Evolutionary conservation across 257 asterid species (phyloP), one percentile per base, ranked within the genome.

Genomic region (Salvia miltiorrhiza): DNA sequence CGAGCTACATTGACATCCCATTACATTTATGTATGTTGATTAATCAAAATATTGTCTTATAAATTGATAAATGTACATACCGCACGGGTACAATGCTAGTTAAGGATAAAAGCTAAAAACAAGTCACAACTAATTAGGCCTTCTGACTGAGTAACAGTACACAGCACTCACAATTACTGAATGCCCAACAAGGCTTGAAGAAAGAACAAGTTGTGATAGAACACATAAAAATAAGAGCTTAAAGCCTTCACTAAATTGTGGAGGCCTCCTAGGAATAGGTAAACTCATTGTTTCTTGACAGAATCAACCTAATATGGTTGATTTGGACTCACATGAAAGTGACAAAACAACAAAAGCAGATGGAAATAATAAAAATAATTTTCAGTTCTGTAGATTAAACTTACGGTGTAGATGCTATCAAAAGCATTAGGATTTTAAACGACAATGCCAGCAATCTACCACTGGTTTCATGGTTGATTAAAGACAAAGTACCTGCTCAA

Each of bases 351-450:
- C 40, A 66, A 40, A 57, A 67, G 21, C 17, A 67, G 40, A 77
- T 39, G 63, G 58, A 67, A 48, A 40, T 64, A 45, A 26, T 0
- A 9, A 57, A 33, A 49, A 10, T 28, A 6, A 45, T 17, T 10
- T 13, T 10, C 62, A 77, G 30, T 49, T 73, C 66, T 23, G 40
- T n/a, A 66, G 75, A 48, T 24, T 33, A 64, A 67, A 74, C 97
- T 88, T 85, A 93, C 98, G 98, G 98, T 6, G 98, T 93, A 71
- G 96, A 93, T 69, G 97, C 82, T 72, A 85, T 78, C 92, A 93
- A 73, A 78, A 83, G 87, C 83, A 73, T 72, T 82, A 88, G 83
- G 79, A 90, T 78, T 88, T 87, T 90, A 82, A 93, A 87, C 53
- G 87, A 77, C 83, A 88, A 80, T 16, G 84, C 84, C 83, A 93